Evolutionary conservation across 371 early-diverging fungal species (phyloP).

Genomic region (Parasitella parasitica): DNA sequence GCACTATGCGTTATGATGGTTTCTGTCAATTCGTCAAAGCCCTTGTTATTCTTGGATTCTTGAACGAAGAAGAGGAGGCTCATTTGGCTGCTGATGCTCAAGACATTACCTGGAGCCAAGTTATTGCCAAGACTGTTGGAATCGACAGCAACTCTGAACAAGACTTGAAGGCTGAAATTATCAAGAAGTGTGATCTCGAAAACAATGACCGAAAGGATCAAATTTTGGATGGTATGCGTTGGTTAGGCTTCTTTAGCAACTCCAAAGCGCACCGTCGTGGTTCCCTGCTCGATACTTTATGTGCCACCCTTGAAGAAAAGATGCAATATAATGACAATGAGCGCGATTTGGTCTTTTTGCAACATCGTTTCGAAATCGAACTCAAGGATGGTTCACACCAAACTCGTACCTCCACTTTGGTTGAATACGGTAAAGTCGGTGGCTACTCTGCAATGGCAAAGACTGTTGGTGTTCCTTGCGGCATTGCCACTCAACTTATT

Average conservation of each 20-base stretch:
- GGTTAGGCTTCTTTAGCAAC: conserved; percentile 83
- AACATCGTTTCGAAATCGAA: conserved; percentile 94
- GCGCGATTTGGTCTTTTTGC: conserved; percentile 96
- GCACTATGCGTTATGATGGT: conserved; percentile 92
- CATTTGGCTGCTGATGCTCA: conserved; percentile 55
- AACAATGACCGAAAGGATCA: conserved; percentile 54
- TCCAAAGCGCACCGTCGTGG: conserved; percentile 67
- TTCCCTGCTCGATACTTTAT: conserved; percentile 90
- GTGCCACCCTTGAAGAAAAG: conserved; percentile 92
- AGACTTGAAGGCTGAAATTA: conserved; percentile 42
- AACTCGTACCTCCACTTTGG: conserved; percentile 87
- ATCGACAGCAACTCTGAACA: conserved; percentile 25
- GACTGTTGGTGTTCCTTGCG: conserved; percentile 97
- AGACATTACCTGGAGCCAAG: conserved; percentile 80
- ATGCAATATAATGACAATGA: conserved; percentile 91
- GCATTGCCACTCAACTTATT: conserved; percentile 91
- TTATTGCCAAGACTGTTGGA: conserved; percentile 64
- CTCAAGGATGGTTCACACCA: conserved; percentile 76
- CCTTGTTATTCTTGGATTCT: conserved; percentile 89
- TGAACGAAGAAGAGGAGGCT: conserved; percentile 74
- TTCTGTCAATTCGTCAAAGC: conserved; percentile 92
- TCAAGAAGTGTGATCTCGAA: conserved; percentile 48
- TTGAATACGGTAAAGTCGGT: conserved; percentile 89
- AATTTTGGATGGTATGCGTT: conserved; percentile 75
- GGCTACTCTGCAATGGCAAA: conserved; percentile 97